Evolutionary conservation across 2,329 filamentous ascomycete species (phyloP).

Genomic region (Beauveria sp.): DNA sequence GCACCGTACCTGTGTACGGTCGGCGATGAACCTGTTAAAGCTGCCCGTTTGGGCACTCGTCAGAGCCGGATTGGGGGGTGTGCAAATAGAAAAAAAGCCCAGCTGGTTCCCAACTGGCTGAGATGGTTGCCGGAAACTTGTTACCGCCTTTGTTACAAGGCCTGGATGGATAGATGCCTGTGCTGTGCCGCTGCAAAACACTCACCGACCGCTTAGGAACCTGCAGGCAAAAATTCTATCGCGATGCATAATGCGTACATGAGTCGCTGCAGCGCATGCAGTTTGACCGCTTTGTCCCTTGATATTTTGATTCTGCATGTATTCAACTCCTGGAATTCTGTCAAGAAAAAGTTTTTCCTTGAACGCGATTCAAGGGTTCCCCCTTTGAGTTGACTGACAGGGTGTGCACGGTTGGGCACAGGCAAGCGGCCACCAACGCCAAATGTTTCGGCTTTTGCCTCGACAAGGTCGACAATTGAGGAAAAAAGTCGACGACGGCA

Average conservation of each 20-base stretch:
- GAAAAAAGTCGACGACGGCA: not conserved
- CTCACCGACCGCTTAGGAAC: not conserved
- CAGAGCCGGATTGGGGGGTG: not conserved
- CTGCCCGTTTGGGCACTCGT: not conserved
- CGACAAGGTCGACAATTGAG: not conserved
- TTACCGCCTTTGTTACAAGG: constrained; percentile 6
- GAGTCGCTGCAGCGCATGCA: not conserved
- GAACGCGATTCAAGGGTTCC: not conserved
- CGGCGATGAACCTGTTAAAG: not conserved
- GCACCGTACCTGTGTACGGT: not conserved
- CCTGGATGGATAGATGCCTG: not conserved
- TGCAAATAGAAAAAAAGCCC: not conserved
- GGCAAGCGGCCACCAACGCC: not conserved
- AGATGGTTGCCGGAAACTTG: not conserved
- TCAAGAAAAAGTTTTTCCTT: not conserved
- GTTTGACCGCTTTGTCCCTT: constrained; percentile 1
- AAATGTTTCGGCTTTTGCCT: not conserved
- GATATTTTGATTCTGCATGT: not conserved
- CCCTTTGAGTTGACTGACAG: not conserved
- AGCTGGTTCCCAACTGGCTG: not conserved
- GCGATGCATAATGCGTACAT: not conserved
- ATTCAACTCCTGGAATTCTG: not conserved
- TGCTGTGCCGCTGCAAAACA: not conserved
- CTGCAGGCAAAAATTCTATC: not conserved
- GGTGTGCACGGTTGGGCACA: constrained; percentile 5